Percentiles rank a stretch among this genome's conserved stretches.
Evolutionary conservation across 176 grass and related monocot genomes (phyloP).

Genomic region (Hordeum marinum): DNA sequence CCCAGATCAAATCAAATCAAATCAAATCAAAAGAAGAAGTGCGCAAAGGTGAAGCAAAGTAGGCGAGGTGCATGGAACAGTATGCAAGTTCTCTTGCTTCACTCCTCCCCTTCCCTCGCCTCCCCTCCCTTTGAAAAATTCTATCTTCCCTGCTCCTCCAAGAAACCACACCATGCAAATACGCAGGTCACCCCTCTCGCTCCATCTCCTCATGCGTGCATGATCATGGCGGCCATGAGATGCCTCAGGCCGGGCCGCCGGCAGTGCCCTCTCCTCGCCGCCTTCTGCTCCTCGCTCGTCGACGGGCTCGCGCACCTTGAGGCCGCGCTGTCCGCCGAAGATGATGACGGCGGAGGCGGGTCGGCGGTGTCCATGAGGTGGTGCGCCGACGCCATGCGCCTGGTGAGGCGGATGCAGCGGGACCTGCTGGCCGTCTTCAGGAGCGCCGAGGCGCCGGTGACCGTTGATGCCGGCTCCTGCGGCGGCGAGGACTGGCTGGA

Average conservation of each 20-base stretch:
- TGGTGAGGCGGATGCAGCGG: conserved; percentile 84
- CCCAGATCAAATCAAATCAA: not conserved
- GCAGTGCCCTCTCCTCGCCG: conserved; percentile 7
- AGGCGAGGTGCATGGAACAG: not conserved
- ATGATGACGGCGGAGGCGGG: not conserved
- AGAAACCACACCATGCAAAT: not conserved
- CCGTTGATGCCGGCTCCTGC: not conserved
- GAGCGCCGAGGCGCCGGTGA: conserved; percentile 51
- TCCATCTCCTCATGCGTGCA: not conserved
- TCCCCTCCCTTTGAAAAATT: not conserved
- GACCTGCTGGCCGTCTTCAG: conserved; percentile 63
- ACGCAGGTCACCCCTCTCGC: not conserved
- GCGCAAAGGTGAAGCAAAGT: not conserved
- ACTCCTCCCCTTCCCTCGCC: conserved; percentile 32
- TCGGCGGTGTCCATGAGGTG: conserved; percentile 66
- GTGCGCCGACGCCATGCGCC: conserved; percentile 67
- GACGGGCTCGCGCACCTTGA: conserved; percentile 60
- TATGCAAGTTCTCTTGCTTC: conserved; percentile 38
- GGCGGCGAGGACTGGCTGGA: conserved; percentile 57
- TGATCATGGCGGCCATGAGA: not conserved
- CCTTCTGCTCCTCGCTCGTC: conserved; percentile 63
- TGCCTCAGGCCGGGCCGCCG: not conserved
- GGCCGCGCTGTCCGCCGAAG: conserved; percentile 28
- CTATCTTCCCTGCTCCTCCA: conserved; percentile 5
- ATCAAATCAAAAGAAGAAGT: not conserved